A percentile compares a stretch with the other conserved stretches of the same genome.
phyloP scores from a whole-genome alignment of 2,329 filamentous ascomycete species.

The Alternaria atra region DNA sequence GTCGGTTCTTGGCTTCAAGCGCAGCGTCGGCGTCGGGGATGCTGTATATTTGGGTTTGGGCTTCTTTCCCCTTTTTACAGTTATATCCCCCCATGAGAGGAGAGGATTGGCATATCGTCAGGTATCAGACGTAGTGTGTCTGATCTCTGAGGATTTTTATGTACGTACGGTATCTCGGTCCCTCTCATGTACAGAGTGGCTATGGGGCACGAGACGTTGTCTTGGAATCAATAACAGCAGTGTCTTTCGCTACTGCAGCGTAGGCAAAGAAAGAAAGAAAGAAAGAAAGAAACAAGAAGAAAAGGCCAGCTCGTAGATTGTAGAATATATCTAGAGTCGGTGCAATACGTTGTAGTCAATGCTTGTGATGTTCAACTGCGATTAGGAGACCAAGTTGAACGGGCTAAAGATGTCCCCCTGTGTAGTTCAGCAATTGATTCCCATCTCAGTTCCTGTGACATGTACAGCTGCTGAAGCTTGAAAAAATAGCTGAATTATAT shows the following conservation, averaged over 20 bases:
- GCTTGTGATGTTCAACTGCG: background rate
- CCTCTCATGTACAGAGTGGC: conserved; percentile 3
- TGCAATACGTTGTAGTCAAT: background rate
- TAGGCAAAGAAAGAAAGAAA: background rate
- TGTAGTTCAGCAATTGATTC: background rate
- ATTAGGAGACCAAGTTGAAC: background rate
- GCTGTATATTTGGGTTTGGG: conserved; percentile 7
- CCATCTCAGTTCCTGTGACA: background rate
- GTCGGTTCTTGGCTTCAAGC: conserved; percentile 9
- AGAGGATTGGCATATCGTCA: background rate
- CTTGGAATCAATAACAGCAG: background rate
- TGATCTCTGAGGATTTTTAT: background rate
- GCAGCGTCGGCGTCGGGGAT: conserved; percentile 14
- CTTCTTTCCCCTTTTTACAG: conserved; percentile 7
- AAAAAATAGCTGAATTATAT: background rate
- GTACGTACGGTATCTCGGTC: background rate
- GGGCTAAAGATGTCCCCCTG: no score
- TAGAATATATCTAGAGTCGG: conserved; percentile 3
- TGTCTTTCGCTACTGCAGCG: conserved; percentile 6
- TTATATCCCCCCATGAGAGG: background rate
- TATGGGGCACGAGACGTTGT: conserved; percentile 1
- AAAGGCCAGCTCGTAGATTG: conserved; percentile 9
- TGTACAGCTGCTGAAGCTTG: background rate
- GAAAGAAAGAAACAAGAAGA: conserved; percentile 6
- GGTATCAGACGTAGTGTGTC: background rate